Percentiles rank a stretch among this genome's conserved stretches.
Evolutionary conservation across 306 rosid species (phyloP).

Genomic region (Medicago arabica): DNA sequence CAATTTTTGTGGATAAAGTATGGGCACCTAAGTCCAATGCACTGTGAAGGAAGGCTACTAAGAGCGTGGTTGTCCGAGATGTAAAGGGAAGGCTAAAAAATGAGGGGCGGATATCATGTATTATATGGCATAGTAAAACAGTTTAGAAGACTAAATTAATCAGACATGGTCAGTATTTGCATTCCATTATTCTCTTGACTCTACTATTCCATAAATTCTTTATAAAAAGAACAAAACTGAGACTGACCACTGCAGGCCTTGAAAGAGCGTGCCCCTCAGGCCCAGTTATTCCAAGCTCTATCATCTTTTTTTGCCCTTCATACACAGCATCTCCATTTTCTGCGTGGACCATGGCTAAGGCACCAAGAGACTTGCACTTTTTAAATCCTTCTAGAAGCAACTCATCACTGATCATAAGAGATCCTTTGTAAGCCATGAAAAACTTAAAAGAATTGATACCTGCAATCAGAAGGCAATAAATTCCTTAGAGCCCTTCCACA

Average conservation of each 20-base stretch:
- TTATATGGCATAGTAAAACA: not conserved
- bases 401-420: constrained; percentile 85
- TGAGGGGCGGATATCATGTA: not conserved
- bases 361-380: constrained; percentile 95
- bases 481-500: constrained; percentile 26
- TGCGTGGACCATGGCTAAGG: constrained; percentile 98
- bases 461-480: constrained; percentile 44
- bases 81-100: constrained; percentile 1
- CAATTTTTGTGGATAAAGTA: not conserved
- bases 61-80: constrained; percentile 1
- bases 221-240: not conserved
- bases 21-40: too few species aligned
- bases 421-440: constrained; percentile 93
- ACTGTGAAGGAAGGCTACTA: constrained; percentile 1
- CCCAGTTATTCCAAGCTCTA: constrained; percentile 93
- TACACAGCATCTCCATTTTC: constrained; percentile 94
- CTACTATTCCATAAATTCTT: constrained; percentile 15
- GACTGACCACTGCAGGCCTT: constrained; percentile 82
- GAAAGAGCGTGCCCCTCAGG: constrained; percentile 98
- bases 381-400: constrained; percentile 83
- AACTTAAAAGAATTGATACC: constrained; percentile 97
- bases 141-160: not conserved
- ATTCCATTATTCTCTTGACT: constrained; percentile 12
- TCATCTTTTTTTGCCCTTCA: constrained; percentile 91
- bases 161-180: too few species aligned